Evolutionary conservation across 176 grass and related monocot species (phyloP).

Genomic region (Eremochloa ophiuroides): DNA sequence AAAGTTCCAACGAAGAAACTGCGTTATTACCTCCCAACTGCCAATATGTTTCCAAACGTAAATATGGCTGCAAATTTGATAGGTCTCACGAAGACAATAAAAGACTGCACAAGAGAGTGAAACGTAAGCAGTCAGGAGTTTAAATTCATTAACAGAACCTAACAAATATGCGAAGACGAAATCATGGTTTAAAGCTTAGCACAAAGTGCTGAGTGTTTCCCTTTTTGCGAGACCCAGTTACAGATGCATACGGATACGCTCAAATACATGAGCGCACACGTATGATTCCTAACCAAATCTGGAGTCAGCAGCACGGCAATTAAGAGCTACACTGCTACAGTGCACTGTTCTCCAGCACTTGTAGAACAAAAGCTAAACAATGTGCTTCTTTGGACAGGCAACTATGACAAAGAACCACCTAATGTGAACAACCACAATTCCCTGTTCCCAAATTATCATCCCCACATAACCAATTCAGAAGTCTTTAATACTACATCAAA

Average conservation of each 20-base stretch:
- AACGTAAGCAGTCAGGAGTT: slow-evolving; percentile 9
- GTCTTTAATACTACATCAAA: not conserved
- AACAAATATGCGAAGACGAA: not conserved
- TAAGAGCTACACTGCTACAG: not conserved
- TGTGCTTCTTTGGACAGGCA: not conserved
- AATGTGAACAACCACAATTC: not conserved
- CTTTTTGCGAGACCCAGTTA: no score
- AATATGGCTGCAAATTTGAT: slow-evolving; percentile 92
- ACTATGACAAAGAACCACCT: not conserved
- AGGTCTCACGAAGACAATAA: slow-evolving; percentile 61
- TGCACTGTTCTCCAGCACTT: slow-evolving; percentile 3
- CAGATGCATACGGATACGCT: no score
- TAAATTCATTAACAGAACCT: not conserved
- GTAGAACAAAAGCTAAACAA: not conserved
- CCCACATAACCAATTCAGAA: not conserved
- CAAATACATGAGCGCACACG: no score
- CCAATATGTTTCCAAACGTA: slow-evolving; percentile 85
- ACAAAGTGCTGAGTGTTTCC: not conserved
- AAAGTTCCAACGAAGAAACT: slow-evolving; percentile 6
- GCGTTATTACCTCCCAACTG: slow-evolving; percentile 71
- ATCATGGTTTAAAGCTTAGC: not conserved
- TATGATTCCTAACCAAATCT: not conserved
- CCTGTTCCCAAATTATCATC: not conserved
- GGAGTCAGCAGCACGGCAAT: not conserved
- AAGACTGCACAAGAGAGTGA: slow-evolving; percentile 49